Percentiles rank a stretch among this genome's conserved stretches.
Evolutionary conservation across 371 early-diverging fungal species (phyloP).

Genomic region (Haplosporangium sp.): DNA sequence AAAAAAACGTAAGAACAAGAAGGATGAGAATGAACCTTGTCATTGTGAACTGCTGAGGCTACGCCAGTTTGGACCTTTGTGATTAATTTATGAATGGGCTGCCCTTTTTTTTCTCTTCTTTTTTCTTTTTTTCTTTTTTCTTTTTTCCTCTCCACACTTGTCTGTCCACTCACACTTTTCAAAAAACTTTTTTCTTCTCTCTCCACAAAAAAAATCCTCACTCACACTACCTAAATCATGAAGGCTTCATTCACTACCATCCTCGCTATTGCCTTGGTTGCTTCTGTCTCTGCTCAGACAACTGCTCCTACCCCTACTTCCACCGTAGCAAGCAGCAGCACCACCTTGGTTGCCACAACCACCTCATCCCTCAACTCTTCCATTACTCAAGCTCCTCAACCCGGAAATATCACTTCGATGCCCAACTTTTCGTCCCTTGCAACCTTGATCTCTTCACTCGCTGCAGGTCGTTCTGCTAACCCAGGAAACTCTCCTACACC

Average conservation of each 20-base stretch:
- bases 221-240: neutral
- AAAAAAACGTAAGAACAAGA: too few species aligned
- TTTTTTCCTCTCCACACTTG: neutral
- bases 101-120: conserved; percentile 1
- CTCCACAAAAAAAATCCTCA: neutral
- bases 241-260: conserved; percentile 15
- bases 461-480: conserved; percentile 8
- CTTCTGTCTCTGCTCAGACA: conserved; percentile 12
- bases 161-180: conserved; percentile 4
- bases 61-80: too few species aligned
- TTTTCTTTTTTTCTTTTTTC: neutral
- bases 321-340: neutral
- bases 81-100: neutral
- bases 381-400: neutral
- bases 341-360: neutral
- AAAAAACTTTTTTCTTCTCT: neutral
- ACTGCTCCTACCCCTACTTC: conserved; percentile 8
- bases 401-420: neutral
- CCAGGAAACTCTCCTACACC: conserved; percentile 18
- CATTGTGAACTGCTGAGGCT: too few species aligned
- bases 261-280: conserved; percentile 15
- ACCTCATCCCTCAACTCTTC: conserved; percentile 2
- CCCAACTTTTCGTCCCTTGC: conserved; percentile 28
- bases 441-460: conserved; percentile 18
- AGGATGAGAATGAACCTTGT: too few species aligned